Percentiles rank a stretch among this genome's conserved stretches.
phyloP scores from a whole-genome alignment of 192 early-diverging fungal species.

The Glomus cerebriforme region DNA sequence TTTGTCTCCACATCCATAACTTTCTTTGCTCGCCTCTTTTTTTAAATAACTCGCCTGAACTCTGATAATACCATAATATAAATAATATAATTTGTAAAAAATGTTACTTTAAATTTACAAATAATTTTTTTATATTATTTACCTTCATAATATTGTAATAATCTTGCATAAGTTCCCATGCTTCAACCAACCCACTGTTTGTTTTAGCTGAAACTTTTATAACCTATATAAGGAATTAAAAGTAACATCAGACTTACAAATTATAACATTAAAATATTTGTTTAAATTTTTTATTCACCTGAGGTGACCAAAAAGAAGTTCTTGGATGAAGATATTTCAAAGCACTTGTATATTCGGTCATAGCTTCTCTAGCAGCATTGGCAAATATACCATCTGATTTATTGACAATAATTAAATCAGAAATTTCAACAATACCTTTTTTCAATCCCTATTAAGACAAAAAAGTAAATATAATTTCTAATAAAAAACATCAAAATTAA shows the following conservation, averaged over 20 bases:
- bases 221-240: constrained; percentile 38
- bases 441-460: constrained; percentile 66
- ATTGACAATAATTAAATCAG: constrained; percentile 81
- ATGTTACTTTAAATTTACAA: background rate
- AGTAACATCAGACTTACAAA: background rate
- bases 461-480: background rate
- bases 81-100: background rate
- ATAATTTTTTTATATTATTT: constrained; percentile 15
- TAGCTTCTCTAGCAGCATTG: constrained; percentile 61
- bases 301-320: constrained; percentile 47
- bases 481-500: background rate
- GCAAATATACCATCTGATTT: constrained; percentile 76
- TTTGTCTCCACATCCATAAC: constrained; percentile 73
- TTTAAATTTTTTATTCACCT: constrained; percentile 22
- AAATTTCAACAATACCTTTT: constrained; percentile 84
- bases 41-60: constrained; percentile 36
- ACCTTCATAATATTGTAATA: constrained; percentile 59
- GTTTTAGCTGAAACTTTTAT: constrained; percentile 59
- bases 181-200: constrained; percentile 54
- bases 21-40: constrained; percentile 62
- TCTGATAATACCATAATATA: constrained; percentile 27
- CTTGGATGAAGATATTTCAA: constrained; percentile 63
- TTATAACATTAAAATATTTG: background rate
- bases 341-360: constrained; percentile 69
- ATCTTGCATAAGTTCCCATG: constrained; percentile 62